Evolutionary conservation across 2,329 filamentous ascomycete species (phyloP).

Genomic region (Juglanconis juglandina): DNA sequence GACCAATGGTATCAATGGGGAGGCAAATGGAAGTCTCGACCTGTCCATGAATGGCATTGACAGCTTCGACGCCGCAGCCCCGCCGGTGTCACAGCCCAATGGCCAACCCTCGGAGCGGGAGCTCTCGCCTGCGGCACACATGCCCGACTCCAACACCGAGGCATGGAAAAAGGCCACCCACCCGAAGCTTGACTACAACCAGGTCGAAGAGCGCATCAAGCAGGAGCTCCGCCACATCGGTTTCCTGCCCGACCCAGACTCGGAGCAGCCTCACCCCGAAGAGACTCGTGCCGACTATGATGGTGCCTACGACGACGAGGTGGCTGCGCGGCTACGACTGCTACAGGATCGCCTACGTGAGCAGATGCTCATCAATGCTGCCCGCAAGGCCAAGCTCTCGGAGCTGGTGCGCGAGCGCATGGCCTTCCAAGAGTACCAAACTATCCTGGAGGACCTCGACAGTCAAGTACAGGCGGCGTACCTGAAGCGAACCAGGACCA

Average conservation of each 20-base stretch:
- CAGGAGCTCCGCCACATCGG: conserved; percentile 89
- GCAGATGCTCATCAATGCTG: conserved; percentile 83
- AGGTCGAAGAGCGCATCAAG: conserved; percentile 86
- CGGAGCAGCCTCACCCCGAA: conserved; percentile 15
- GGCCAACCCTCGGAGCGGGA: conserved; percentile 29
- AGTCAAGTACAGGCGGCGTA: conserved; percentile 92
- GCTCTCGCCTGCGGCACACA: conserved; percentile 69
- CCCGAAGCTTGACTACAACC: conserved; percentile 75
- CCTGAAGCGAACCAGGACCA: conserved; percentile 88
- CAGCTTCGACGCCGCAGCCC: conserved; percentile 37
- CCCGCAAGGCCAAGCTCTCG: conserved; percentile 79
- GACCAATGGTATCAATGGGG: conserved; percentile 45
- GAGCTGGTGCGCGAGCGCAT: conserved; percentile 89
- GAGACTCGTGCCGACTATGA: conserved; percentile 67
- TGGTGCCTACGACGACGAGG: conserved; percentile 87
- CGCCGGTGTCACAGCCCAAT: conserved; percentile 14
- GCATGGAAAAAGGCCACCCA: conserved; percentile 76
- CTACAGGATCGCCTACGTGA: conserved; percentile 80
- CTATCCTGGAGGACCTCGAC: conserved; percentile 94
- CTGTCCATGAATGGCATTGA: conserved; percentile 51
- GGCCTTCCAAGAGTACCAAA: conserved; percentile 94
- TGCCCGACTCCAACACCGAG: conserved; percentile 72
- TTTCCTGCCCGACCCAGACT: conserved; percentile 58
- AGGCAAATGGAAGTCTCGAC: conserved; percentile 44
- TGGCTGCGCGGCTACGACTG: conserved; percentile 81